A percentile compares a stretch with the other conserved stretches of the same genome.
phyloP scores from a whole-genome alignment of 768 basidiomycete genomes.

The Agrocybe praecox region DNA sequence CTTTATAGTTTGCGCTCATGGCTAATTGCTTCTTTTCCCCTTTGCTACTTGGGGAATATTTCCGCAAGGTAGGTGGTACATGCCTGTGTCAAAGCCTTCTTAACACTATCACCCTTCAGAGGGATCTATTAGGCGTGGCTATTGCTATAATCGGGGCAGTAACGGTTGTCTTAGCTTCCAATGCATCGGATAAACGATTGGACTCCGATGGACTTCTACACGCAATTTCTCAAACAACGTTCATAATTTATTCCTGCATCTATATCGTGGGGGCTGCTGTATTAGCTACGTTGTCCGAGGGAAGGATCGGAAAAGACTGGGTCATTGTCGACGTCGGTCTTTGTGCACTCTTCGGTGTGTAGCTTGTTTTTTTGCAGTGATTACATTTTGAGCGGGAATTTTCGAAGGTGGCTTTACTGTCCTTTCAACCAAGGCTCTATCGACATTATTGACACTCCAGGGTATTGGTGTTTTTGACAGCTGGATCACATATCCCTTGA shows the following conservation, averaged over 20 bases:
- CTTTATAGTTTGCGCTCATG: conserved; percentile 80
- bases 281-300: conserved; percentile 69
- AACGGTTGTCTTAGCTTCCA: conserved; percentile 86
- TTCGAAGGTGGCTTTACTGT: conserved; percentile 88
- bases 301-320: conserved; percentile 58
- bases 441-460: conserved; percentile 78
- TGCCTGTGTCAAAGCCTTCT: background rate
- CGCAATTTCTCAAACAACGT: conserved; percentile 72
- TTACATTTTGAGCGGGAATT: background rate
- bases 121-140: conserved; percentile 75
- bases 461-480: conserved; percentile 77
- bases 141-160: conserved; percentile 88
- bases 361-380: background rate
- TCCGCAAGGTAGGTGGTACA: conserved; percentile 61
- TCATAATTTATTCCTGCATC: conserved; percentile 72
- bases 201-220: conserved; percentile 65
- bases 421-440: conserved; percentile 89
- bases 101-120: conserved; percentile 40
- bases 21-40: conserved; percentile 96
- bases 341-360: conserved; percentile 80
- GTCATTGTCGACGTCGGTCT: conserved; percentile 88
- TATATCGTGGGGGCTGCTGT: conserved; percentile 60
- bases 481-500: conserved; percentile 83
- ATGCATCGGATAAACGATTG: conserved; percentile 70
- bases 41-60: conserved; percentile 77